A percentile compares a stretch with the other conserved stretches of the same genome.
phyloP scores from a whole-genome alignment of 352 stramenopile genomes.

The Phytophthora tubulina region DNA sequence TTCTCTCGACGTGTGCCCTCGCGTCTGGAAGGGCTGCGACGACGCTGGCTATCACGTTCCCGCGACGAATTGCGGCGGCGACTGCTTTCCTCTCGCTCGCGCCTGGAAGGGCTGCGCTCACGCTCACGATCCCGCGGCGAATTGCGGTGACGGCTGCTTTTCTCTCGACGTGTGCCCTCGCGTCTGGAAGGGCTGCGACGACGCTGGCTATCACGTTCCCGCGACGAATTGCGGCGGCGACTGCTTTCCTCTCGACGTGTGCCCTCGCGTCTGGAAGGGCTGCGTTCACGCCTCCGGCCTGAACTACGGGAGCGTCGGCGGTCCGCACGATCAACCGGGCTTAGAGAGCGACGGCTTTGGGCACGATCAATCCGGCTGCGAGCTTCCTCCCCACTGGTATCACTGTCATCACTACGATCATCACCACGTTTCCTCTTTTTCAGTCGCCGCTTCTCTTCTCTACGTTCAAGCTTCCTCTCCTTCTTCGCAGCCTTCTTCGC shows the following conservation, averaged over 20 bases:
- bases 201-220: constrained; percentile 6
- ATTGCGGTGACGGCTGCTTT: constrained; percentile 18
- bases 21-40: constrained; percentile 8
- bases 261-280: not conserved
- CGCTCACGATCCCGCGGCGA: constrained; percentile 16
- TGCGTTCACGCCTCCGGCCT: not conserved
- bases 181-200: constrained; percentile 7
- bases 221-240: constrained; percentile 26
- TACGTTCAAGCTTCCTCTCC: constrained; percentile 55
- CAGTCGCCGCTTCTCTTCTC: constrained; percentile 46
- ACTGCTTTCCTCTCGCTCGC: constrained; percentile 15
- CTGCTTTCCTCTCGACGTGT: constrained; percentile 11
- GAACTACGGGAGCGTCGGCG: constrained; percentile 29
- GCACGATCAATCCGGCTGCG: not conserved
- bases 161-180: constrained; percentile 15
- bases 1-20: constrained; percentile 13
- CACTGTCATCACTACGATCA: constrained; percentile 22
- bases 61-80: constrained; percentile 25
- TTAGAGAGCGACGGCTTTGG: constrained; percentile 22
- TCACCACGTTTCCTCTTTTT: constrained; percentile 53
- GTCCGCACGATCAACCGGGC: constrained; percentile 8
- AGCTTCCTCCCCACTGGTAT: constrained; percentile 26
- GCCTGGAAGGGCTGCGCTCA: no score
- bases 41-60: constrained; percentile 6
- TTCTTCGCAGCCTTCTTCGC: constrained; percentile 80